Conservation (phyloP, 805 yeast species). For the Nakazawaea ambrosiae region DNA sequence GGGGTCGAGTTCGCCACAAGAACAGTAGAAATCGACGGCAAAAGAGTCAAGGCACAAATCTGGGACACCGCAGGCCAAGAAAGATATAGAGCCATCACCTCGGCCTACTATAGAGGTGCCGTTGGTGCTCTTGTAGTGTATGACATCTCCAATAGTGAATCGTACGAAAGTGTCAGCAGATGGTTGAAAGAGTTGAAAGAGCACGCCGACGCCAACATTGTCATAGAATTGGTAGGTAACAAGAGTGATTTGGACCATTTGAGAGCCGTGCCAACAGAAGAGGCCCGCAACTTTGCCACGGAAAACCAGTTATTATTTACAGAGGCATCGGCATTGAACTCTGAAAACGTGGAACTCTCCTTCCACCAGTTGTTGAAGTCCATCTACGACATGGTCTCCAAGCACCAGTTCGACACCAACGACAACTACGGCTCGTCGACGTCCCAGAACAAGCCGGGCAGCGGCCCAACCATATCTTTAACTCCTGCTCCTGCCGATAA, state of each 20-base stretch:
- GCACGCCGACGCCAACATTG: constrained; percentile 92
- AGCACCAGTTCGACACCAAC: constrained; percentile 85
- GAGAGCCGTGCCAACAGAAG: constrained; percentile 96
- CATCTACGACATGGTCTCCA: constrained; percentile 89
- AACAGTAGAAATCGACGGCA: constrained; percentile 81
- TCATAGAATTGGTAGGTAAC: constrained; percentile 89
- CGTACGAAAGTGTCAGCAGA: constrained; percentile 78
- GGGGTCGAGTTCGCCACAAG: constrained; percentile 98
- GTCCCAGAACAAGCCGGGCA: constrained; percentile 49
- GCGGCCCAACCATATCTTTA: constrained; percentile 86
- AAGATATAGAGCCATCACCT: constrained; percentile 94
- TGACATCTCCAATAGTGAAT: constrained; percentile 86
- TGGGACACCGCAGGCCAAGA: constrained; percentile 99
- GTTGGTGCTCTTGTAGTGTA: constrained; percentile 95
- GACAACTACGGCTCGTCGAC: constrained; percentile 39
- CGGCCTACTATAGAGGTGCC: constrained; percentile 97
- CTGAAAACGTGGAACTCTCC: constrained; percentile 91
- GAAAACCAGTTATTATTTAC: constrained; percentile 90
- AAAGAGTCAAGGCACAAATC: constrained; percentile 80
- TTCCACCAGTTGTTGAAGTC: constrained; percentile 90
- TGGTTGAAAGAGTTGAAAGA: constrained; percentile 89
- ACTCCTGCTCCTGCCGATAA: constrained; percentile 90
- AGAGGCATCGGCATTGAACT: constrained; percentile 90
- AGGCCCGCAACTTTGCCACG: constrained; percentile 88
- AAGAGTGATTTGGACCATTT: constrained; percentile 86